A percentile compares a stretch with the other conserved stretches of the same genome.
These are phyloP conservation scores for Daldinia concentrica DNA, from an alignment of 495 filamentous ascomycete genomes.

Conservation along the genomic window DNA sequence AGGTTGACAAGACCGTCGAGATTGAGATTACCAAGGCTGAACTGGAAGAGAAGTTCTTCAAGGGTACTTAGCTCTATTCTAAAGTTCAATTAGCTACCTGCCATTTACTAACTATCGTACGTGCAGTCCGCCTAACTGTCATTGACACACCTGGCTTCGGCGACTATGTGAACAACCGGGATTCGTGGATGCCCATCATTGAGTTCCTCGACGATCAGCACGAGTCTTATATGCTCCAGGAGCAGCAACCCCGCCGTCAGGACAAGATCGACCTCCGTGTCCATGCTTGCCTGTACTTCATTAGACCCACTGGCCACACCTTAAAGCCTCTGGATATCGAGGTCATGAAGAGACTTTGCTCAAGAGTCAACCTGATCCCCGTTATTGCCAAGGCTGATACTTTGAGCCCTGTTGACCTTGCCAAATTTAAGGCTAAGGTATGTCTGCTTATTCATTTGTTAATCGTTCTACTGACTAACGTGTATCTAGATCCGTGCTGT, in stretches of 20 bases:
- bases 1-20: constrained; percentile 98
- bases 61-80: constrained; percentile 69
- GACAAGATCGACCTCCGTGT: constrained; percentile 99
- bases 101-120: constrained; percentile 23
- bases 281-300: constrained; percentile 98
- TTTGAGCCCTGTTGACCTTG: constrained; percentile 88
- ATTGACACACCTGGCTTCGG: constrained; percentile 99
- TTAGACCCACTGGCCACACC: constrained; percentile 96
- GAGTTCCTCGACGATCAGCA: constrained; percentile 99
- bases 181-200: constrained; percentile 99
- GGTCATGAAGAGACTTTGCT: constrained; percentile 98
- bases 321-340: constrained; percentile 99
- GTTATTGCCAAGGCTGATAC: constrained; percentile 99
- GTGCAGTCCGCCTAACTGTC: constrained; percentile 90
- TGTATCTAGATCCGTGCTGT: constrained; percentile 82
- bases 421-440: constrained; percentile 93
- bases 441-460: constrained; percentile 11
- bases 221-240: constrained; percentile 99
- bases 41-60: constrained; percentile 99
- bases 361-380: constrained; percentile 96
- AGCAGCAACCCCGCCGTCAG: constrained; percentile 95
- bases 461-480: constrained; percentile 42
- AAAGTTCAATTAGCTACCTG: constrained; percentile 3
- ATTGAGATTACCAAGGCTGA: constrained; percentile 99
- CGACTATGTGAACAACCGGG: constrained; percentile 99